Evolutionary conservation across 805 yeast species (phyloP).

Genomic region (Maudiozyma saulgeensis): DNA sequence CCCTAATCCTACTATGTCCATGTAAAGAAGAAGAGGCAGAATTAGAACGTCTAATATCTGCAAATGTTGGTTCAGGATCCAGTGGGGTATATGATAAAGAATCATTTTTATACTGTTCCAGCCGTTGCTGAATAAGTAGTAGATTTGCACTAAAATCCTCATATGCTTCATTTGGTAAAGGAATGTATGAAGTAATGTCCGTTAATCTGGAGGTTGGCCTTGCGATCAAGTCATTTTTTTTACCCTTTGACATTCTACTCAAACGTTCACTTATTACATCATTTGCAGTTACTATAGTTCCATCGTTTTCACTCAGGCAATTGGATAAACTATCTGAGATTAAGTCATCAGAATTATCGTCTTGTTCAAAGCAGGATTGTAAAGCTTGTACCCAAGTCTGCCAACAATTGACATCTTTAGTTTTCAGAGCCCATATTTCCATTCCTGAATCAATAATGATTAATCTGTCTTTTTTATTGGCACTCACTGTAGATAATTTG

Average conservation of each 20-base stretch:
- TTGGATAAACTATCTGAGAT: neutral
- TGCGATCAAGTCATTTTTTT: neutral
- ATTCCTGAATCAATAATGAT: constrained; percentile 87
- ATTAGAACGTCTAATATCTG: constrained; percentile 6
- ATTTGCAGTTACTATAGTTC: neutral
- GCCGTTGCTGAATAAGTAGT: constrained; percentile 18
- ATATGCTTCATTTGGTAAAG: constrained; percentile 16
- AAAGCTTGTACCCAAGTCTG: constrained; percentile 77
- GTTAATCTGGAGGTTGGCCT: neutral
- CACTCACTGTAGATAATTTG: constrained; percentile 70
- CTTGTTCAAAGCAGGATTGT: constrained; percentile 32
- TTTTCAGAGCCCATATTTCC: constrained; percentile 85
- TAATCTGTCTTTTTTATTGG: constrained; percentile 55
- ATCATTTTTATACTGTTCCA: constrained; percentile 23
- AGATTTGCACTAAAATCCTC: constrained; percentile 14
- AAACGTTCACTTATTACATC: neutral
- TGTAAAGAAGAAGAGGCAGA: constrained; percentile 11
- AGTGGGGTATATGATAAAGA: constrained; percentile 14
- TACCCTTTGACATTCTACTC: neutral
- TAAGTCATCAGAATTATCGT: constrained; percentile 1
- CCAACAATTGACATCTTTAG: constrained; percentile 57
- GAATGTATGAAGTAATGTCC: constrained; percentile 4
- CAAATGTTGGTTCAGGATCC: constrained; percentile 1
- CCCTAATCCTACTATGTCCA: constrained; percentile 4
- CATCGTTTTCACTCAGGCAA: neutral